Percentiles rank a stretch among this genome's conserved stretches.
phyloP scores from a whole-genome alignment of 441 rosid species.

The Bocquillonia castaneifolia region DNA sequence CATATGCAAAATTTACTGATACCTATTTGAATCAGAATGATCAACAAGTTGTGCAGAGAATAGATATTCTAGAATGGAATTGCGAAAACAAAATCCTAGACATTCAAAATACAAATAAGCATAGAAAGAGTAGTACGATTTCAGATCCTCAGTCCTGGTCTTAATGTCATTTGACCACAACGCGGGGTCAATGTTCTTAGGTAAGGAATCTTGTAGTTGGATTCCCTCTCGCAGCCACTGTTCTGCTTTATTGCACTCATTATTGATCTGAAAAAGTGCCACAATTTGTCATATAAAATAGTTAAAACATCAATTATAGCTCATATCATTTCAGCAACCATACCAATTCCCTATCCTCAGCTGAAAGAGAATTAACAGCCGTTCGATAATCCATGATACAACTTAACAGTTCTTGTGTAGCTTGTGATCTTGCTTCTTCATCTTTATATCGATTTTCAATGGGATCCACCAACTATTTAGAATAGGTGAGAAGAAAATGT shows the following conservation, averaged over 20 bases:
- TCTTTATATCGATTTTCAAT: constrained; percentile 49
- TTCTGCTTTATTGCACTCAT: constrained; percentile 52
- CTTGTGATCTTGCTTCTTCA: constrained; percentile 51
- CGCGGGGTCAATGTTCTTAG: constrained; percentile 43
- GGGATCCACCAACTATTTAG: constrained; percentile 49
- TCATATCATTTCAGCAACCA: background rate
- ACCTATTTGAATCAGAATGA: background rate
- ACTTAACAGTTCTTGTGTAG: constrained; percentile 39
- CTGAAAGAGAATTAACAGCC: constrained; percentile 34
- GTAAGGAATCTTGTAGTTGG: constrained; percentile 45
- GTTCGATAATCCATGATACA: constrained; percentile 37
- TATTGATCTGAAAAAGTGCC: constrained; percentile 36
- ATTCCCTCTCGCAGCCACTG: constrained; percentile 53
- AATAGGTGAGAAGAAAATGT: constrained; percentile 13
- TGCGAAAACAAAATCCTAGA: background rate
- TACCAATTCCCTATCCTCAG: constrained; percentile 41
- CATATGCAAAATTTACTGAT: background rate
- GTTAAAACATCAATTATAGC: background rate
- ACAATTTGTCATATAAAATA: background rate
- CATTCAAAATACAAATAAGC: background rate
- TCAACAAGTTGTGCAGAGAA: background rate
- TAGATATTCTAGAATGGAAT: background rate
- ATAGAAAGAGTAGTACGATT: constrained; percentile 32
- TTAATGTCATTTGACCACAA: constrained; percentile 55
- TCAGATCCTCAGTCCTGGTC: constrained; percentile 43